phyloP scores from a whole-genome alignment of 1,139 yeast genomes.

The Debaryomyces coudertii region DNA sequence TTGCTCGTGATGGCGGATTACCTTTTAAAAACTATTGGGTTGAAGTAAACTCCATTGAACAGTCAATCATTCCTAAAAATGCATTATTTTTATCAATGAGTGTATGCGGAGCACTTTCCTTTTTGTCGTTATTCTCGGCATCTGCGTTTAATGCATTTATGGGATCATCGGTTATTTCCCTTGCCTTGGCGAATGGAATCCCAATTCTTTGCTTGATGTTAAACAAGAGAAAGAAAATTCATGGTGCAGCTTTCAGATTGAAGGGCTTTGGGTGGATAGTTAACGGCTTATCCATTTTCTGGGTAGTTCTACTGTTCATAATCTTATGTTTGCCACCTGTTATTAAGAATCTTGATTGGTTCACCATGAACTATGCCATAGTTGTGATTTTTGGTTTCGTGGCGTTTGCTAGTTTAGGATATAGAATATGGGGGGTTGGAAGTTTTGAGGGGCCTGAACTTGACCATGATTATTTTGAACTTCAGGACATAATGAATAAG shows the following conservation, averaged over 20 bases:
- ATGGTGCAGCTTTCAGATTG: constrained; percentile 73
- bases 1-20: constrained; percentile 86
- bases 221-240: constrained; percentile 62
- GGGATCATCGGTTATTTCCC: constrained; percentile 81
- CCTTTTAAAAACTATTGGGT: constrained; percentile 72
- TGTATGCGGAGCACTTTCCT: constrained; percentile 62
- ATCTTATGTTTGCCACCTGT: constrained; percentile 77
- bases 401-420: constrained; percentile 52
- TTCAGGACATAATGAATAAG: constrained; percentile 27
- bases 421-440: constrained; percentile 59
- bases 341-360: constrained; percentile 58
- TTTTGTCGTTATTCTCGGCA: constrained; percentile 67
- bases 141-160: constrained; percentile 84
- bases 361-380: constrained; percentile 75
- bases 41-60: constrained; percentile 62
- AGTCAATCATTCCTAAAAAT: constrained; percentile 66
- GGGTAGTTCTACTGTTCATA: constrained; percentile 63
- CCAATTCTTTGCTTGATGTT: constrained; percentile 69
- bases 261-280: constrained; percentile 67
- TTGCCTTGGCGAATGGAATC: constrained; percentile 76
- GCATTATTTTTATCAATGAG: constrained; percentile 72
- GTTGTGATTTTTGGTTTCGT: constrained; percentile 58
- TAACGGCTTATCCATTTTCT: constrained; percentile 59
- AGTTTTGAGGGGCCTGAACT: constrained; percentile 68
- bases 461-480: constrained; percentile 53